Evolutionary conservation across 495 filamentous ascomycete genomes (phyloP).

Genomic region (Talaromyces stipitatus): DNA sequence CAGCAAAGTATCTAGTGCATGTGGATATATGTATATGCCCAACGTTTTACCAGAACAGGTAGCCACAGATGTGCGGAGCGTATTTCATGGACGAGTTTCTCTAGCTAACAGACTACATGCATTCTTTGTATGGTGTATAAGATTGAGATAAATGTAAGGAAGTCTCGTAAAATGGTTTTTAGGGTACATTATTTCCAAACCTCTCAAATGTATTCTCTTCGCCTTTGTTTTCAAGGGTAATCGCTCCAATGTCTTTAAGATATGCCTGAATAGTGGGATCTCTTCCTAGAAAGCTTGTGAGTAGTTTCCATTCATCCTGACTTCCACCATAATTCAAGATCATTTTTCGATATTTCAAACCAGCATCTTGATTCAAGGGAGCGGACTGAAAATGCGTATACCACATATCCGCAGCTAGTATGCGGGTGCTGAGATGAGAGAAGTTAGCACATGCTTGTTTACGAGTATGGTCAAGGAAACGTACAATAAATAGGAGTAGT

Average conservation of each 20-base stretch:
- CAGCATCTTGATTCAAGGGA: slow-evolving; percentile 40
- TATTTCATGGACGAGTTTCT: background rate
- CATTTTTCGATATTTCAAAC: slow-evolving; percentile 41
- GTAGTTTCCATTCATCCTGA: slow-evolving; percentile 46
- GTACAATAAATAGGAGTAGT: slow-evolving; percentile 62
- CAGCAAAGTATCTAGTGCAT: background rate
- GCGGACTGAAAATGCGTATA: slow-evolving; percentile 43
- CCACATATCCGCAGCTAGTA: slow-evolving; percentile 42
- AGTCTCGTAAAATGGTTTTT: background rate
- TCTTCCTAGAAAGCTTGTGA: slow-evolving; percentile 44
- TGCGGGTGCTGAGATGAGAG: background rate
- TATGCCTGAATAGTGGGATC: slow-evolving; percentile 42
- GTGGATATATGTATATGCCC: background rate
- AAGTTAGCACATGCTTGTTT: too few relatives aligned
- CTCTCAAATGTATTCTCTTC: background rate
- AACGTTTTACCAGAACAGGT: background rate
- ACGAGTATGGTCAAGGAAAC: too few relatives aligned
- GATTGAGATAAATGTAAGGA: background rate
- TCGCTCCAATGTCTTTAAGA: slow-evolving; percentile 38
- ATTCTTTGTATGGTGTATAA: too few relatives aligned
- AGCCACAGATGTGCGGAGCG: background rate
- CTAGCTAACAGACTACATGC: too few relatives aligned
- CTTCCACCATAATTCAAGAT: slow-evolving; percentile 48
- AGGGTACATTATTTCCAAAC: background rate
- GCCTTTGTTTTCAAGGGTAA: background rate